These are phyloP conservation scores for Penicillium sp. DNA, from an alignment of 2,329 filamentous ascomycete genomes.

Conservation along the genomic window DNA sequence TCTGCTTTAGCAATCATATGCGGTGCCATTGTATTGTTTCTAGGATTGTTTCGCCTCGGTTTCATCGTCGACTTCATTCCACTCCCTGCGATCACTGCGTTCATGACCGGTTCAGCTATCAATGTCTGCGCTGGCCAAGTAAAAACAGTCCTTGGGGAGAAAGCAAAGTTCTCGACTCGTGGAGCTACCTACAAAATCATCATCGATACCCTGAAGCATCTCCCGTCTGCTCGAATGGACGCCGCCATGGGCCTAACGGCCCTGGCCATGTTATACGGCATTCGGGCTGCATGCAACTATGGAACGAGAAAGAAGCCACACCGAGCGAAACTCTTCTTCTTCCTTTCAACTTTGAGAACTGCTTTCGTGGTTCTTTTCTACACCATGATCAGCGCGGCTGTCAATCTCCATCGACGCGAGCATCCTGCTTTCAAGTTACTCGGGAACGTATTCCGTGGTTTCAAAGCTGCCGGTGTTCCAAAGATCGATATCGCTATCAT, in stretches of 20 bases:
- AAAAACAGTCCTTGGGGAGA: constrained; percentile 53
- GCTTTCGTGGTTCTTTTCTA: constrained; percentile 87
- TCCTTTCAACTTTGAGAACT: constrained; percentile 82
- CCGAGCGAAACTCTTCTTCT: constrained; percentile 76
- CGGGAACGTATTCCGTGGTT: constrained; percentile 75
- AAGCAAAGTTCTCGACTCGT: constrained; percentile 63
- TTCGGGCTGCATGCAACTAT: constrained; percentile 65
- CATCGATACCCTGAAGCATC: constrained; percentile 73
- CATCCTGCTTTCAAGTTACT: constrained; percentile 73
- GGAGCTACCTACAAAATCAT: constrained; percentile 77
- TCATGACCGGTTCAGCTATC: constrained; percentile 12
- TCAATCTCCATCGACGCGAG: constrained; percentile 66
- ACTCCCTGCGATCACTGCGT: constrained; percentile 7
- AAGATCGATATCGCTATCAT: constrained; percentile 66
- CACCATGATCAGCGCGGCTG: constrained; percentile 80
- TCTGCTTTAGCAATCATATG: constrained; percentile 75
- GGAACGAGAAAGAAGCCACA: constrained; percentile 67
- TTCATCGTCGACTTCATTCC: constrained; percentile 15
- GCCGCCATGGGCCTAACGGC: constrained; percentile 81
- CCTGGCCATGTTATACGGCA: constrained; percentile 70
- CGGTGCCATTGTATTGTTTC: constrained; percentile 71
- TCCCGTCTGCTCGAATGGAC: constrained; percentile 67
- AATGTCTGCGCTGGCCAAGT: constrained; percentile 10
- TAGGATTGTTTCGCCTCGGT: constrained; percentile 76
- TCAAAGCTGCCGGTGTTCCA: constrained; percentile 74